A percentile compares a stretch with the other conserved stretches of the same genome.
Conservation (phyloP, 1,284 basidiomycete species). For the Apiotrichum veenhuisii region DNA sequence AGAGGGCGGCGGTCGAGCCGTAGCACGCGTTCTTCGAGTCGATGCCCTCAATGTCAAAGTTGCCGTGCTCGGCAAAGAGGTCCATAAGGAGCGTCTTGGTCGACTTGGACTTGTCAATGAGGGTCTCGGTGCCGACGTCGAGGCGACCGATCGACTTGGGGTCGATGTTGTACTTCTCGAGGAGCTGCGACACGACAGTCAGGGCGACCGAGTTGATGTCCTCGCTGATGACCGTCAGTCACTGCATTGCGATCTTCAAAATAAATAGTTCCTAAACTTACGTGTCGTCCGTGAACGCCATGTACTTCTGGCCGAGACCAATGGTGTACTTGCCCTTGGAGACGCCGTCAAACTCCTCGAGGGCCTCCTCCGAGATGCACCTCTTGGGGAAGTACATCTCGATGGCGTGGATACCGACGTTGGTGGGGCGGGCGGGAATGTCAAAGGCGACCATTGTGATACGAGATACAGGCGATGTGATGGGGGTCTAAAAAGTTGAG, state of each 20-base stretch:
- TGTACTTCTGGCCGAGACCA: slow-evolving; percentile 95
- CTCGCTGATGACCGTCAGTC: slow-evolving; percentile 53
- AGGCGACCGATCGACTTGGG: slow-evolving; percentile 93
- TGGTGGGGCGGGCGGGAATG: slow-evolving; percentile 65
- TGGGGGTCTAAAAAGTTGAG: not conserved
- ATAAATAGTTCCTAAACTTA: slow-evolving; percentile 20
- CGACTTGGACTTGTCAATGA: slow-evolving; percentile 99
- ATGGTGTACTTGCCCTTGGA: slow-evolving; percentile 98
- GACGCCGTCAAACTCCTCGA: slow-evolving; percentile 94
- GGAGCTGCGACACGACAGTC: slow-evolving; percentile 78
- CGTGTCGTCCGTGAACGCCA: slow-evolving; percentile 95
- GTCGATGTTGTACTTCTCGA: slow-evolving; percentile 94
- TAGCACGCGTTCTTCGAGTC: slow-evolving; percentile 99
- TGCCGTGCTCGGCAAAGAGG: slow-evolving; percentile 85
- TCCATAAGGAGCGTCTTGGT: slow-evolving; percentile 99
- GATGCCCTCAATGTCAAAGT: slow-evolving; percentile 93
- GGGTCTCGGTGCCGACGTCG: slow-evolving; percentile 97
- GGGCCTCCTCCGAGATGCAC: slow-evolving; percentile 92
- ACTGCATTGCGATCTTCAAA: no score
- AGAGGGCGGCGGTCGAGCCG: slow-evolving; percentile 94
- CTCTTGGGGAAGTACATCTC: slow-evolving; percentile 91
- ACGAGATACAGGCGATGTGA: not conserved
- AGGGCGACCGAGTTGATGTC: slow-evolving; percentile 98
- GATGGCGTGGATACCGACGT: slow-evolving; percentile 87
- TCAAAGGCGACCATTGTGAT: slow-evolving; percentile 33